A percentile compares a stretch with the other conserved stretches of the same genome.
Evolutionary conservation across 257 asterid species (phyloP).

Genomic region (Henckelia pumila): DNA sequence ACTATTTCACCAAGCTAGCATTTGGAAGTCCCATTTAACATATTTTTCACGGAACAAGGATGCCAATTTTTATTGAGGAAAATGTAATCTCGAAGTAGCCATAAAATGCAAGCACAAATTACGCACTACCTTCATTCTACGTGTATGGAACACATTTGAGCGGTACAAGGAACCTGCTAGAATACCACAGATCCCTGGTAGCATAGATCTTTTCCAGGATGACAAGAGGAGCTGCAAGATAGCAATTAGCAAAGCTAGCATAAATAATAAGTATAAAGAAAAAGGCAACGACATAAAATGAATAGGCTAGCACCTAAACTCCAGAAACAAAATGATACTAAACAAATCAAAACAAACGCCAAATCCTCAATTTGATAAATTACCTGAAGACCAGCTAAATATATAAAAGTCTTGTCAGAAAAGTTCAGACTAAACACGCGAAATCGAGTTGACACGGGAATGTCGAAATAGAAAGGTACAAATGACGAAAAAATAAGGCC

Average conservation of each 20-base stretch:
- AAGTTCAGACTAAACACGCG: constrained; percentile 71
- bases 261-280: constrained; percentile 14
- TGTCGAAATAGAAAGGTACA: constrained; percentile 91
- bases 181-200: constrained; percentile 96
- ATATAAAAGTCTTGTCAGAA: constrained; percentile 94
- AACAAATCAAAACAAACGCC: neutral
- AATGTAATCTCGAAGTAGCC: constrained; percentile 6
- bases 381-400: constrained; percentile 99
- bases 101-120: constrained; percentile 11
- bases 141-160: constrained; percentile 60
- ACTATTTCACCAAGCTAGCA: neutral
- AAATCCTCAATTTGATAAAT: constrained; percentile 7
- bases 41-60: constrained; percentile 10
- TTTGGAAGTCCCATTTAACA: constrained; percentile 9
- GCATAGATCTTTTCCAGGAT: constrained; percentile 92
- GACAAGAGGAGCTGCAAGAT: constrained; percentile 81
- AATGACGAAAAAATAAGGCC: constrained; percentile 84
- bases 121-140: constrained; percentile 70
- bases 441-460: constrained; percentile 87
- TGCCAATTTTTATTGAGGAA: constrained; percentile 6
- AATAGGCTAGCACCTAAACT: neutral
- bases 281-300: constrained; percentile 3
- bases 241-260: constrained; percentile 23
- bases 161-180: constrained; percentile 93
- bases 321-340: constrained; percentile 7